Evolutionary conservation across 257 asterid species (phyloP), one percentile per base, ranked within the genome.

Genomic region (Hygrophila difformis): DNA sequence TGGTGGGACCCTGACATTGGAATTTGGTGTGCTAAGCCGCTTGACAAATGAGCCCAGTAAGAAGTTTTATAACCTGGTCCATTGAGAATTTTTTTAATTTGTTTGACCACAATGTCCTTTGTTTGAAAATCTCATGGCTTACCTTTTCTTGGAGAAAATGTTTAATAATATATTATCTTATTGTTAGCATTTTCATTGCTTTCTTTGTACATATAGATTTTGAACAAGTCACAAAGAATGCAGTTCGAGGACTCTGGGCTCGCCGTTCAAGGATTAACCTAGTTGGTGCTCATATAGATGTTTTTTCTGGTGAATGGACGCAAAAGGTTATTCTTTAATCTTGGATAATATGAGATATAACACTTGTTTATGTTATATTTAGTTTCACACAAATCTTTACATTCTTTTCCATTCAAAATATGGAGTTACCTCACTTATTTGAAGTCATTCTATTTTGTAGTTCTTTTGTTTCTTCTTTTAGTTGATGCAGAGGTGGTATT

Each of bases 281-380:
- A 41, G 94, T 91, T 76, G 98, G 98, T 43, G 98, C 98, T 47
- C 98, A 91, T 74, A 86, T 91, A 57, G 98, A 91, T 66, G 98
- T 91, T 47, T 91, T 91, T 65, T 67, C 94, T 51, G 98, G 98
- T 61, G 98, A 91, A 71, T 91, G 98, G 98, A 91, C 98, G 52
- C 98, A 91, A 66, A 91, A 91, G 96, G 96, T 89, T 54, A 41
- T 45, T 61, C 54, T 49, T 67, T 47, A 22, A 44, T 22, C 47
- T 39, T 42, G 23, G 33, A 47, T 62, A 14, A 22, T 53, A 14
- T 39, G 29, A 47, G 40, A 15, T 49, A 15, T 57, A 29, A 44
- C 43, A 12, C 13, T 28, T 36, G 50, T 39, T 23, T n/a, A 39
- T 51, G 9, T 47, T 6, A 39, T n/a, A 23, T 35, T 42, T 17